These are phyloP conservation scores for Durio zibethinus DNA, from an alignment of 345 rosid genomes.

Conservation along the genomic window DNA sequence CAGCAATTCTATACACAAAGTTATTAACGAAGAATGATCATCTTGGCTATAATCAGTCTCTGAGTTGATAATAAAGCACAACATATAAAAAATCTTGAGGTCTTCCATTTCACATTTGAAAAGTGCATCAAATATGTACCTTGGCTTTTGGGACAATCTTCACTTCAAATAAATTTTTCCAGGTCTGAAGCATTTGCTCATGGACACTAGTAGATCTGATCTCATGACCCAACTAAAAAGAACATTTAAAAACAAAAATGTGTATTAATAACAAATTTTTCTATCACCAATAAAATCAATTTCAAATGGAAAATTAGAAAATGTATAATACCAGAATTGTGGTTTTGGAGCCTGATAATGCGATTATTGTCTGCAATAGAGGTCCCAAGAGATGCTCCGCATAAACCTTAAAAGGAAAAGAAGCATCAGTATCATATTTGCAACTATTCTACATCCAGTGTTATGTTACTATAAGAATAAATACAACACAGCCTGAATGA, in stretches of 20 bases:
- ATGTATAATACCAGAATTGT: constrained; percentile 52
- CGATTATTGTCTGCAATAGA: constrained; percentile 59
- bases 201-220: constrained; percentile 83
- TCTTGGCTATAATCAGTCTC: neutral
- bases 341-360: constrained; percentile 82
- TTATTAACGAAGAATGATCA: neutral
- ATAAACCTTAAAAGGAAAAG: constrained; percentile 56
- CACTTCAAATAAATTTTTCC: constrained; percentile 75
- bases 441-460: neutral
- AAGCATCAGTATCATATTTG: neutral
- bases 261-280: neutral
- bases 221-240: constrained; percentile 78
- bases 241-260: constrained; percentile 15
- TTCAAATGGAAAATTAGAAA: neutral
- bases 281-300: neutral
- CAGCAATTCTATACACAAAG: neutral
- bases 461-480: neutral
- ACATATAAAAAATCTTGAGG: neutral
- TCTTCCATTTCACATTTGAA: neutral
- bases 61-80: neutral
- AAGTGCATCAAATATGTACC: constrained; percentile 35
- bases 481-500: neutral
- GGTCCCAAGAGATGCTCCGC: constrained; percentile 92
- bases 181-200: constrained; percentile 78
- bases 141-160: constrained; percentile 65